Evolutionary conservation across 2,329 filamentous ascomycete species (phyloP).

Genomic region (Aureobasidium mangrovei): DNA sequence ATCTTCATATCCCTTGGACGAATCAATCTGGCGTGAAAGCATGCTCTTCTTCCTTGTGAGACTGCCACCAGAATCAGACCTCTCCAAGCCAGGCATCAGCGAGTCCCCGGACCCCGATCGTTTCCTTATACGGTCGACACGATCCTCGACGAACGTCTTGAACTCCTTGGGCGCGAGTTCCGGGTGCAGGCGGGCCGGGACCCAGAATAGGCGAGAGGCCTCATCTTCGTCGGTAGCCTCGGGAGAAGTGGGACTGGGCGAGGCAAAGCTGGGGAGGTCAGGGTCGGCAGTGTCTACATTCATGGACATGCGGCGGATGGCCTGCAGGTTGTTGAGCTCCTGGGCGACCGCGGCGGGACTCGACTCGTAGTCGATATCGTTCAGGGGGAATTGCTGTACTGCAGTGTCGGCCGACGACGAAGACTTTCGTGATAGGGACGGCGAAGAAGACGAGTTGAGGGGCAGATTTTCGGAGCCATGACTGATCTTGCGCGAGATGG

Average conservation of each 20-base stretch:
- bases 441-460: constrained; percentile 25
- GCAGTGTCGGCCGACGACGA: constrained; percentile 29
- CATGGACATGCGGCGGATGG: constrained; percentile 88
- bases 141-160: constrained; percentile 90
- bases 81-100: constrained; percentile 51
- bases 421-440: constrained; percentile 29
- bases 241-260: constrained; percentile 56
- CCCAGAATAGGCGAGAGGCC: constrained; percentile 84
- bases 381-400: constrained; percentile 53
- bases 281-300: constrained; percentile 65
- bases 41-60: constrained; percentile 87
- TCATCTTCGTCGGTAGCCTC: constrained; percentile 73
- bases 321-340: constrained; percentile 86
- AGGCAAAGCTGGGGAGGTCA: constrained; percentile 65
- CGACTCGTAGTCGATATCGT: constrained; percentile 81
- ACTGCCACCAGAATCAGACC: constrained; percentile 49
- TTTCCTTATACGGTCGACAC: constrained; percentile 80
- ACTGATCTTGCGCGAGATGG: constrained; percentile 14
- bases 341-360: constrained; percentile 83
- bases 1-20: constrained; percentile 66
- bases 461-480: constrained; percentile 14
- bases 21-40: constrained; percentile 85
- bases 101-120: constrained; percentile 62
- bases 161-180: constrained; percentile 94
- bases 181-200: constrained; percentile 86